phyloP scores from a whole-genome alignment of 2,329 filamentous ascomycete species.

The Aspergillus sp. region DNA sequence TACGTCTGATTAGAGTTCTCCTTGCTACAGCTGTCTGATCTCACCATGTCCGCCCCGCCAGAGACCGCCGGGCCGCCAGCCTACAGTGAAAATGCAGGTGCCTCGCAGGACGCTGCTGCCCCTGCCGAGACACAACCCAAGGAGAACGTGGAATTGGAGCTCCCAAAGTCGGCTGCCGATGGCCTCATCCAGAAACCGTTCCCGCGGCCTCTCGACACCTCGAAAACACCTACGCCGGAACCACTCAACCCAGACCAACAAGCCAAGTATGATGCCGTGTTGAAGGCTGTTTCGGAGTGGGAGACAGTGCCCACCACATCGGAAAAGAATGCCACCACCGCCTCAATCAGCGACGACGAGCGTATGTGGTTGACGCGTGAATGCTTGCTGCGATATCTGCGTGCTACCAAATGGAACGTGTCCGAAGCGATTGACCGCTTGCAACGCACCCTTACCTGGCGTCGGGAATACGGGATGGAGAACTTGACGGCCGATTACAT shows the following conservation, averaged over 20 bases:
- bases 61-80: constrained; percentile 3
- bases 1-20: neutral
- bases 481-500: constrained; percentile 73
- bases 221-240: constrained; percentile 49
- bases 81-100: neutral
- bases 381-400: constrained; percentile 84
- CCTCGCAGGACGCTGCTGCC: neutral
- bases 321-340: constrained; percentile 48
- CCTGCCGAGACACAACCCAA: constrained; percentile 1
- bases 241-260: constrained; percentile 68
- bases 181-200: constrained; percentile 50
- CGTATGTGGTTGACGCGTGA: constrained; percentile 86
- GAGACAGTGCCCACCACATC: constrained; percentile 58
- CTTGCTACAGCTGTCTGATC: neutral
- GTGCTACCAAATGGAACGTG: constrained; percentile 84
- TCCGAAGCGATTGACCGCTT: constrained; percentile 70
- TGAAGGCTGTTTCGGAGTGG: constrained; percentile 64
- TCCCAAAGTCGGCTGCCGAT: constrained; percentile 32
- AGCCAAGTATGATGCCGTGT: constrained; percentile 69
- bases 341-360: constrained; percentile 68
- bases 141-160: constrained; percentile 15
- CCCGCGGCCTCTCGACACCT: constrained; percentile 47
- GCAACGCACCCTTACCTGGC: constrained; percentile 73
- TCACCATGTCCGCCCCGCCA: neutral
- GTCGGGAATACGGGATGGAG: constrained; percentile 78